These are phyloP conservation scores for Neurospora cerealis DNA, from an alignment of 495 filamentous ascomycete species.

Conservation along the genomic window DNA sequence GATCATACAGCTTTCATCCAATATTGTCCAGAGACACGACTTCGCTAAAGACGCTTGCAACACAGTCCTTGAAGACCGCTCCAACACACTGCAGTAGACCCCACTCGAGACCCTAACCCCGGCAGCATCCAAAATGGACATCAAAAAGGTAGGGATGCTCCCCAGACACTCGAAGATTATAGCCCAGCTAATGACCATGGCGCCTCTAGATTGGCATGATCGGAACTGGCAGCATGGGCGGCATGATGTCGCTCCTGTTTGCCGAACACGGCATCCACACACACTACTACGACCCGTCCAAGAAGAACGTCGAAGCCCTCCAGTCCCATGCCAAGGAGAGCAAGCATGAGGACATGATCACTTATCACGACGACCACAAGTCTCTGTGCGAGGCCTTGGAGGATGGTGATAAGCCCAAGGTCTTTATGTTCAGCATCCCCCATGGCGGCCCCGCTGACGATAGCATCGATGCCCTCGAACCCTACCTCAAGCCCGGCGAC, in stretches of 20 bases:
- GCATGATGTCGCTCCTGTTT: conserved; percentile 1
- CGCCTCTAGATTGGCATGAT: background rate
- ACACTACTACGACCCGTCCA: conserved; percentile 13
- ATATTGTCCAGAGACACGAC: no score
- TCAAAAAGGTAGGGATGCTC: background rate
- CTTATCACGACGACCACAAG: background rate
- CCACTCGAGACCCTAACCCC: background rate
- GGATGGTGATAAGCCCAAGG: conserved; percentile 5
- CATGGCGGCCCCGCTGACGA: conserved; percentile 60
- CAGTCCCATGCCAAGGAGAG: background rate
- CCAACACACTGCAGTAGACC: background rate
- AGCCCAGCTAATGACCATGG: background rate
- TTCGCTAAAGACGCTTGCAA: background rate
- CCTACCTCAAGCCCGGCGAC: conserved; percentile 49
- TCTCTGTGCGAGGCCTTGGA: background rate
- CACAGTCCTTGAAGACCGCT: background rate
- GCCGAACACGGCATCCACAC: conserved; percentile 23
- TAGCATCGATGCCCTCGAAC: conserved; percentile 49
- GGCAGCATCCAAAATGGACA: background rate
- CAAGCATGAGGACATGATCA: background rate
- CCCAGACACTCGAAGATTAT: background rate
- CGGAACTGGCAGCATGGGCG: background rate
- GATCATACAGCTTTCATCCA: background rate
- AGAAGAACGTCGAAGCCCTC: conserved; percentile 18
- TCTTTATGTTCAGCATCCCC: conserved; percentile 56